Evolutionary conservation across 306 rosid species (phyloP), one percentile per base, ranked within the genome.

Genomic region (Sicyos edulis): DNA sequence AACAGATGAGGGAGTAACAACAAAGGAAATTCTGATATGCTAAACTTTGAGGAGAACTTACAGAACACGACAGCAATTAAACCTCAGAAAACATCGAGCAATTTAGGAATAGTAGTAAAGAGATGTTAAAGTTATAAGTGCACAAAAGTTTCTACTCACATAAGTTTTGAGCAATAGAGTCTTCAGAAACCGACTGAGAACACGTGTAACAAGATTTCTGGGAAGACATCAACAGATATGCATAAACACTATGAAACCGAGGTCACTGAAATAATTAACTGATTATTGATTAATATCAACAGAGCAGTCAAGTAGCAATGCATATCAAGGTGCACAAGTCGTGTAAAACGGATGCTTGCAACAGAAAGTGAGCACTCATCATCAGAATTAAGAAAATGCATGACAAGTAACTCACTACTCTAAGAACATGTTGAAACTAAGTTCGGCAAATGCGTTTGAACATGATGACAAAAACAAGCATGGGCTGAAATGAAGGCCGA

Each of bases 181-280:
- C 96, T 81, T 89, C 99, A 11, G 92, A 76, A 63, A 85, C 72
- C 34, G 96, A 81, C 67, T 85, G 95, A 80, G 95, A 89, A 84
- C 99, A 95, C 21, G 88, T 75, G 80, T 69, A 89, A 84, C 99
- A 95, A 69, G 86, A 83, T 88, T 89, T 95, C 99, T 95, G 97
- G 75, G 76, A 79, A 78, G n/a, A 62, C 70, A 79, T 19, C 57
- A 73, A 54, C 22, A 71, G 50, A 81, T 21, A 64, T 21, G 22
- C 7, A 66, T 44, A 53, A 60, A 54, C 51, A 26, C 42, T 19
- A 26, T 72, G 17, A 42, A 17, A 78, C 54, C 21, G 21, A 50
- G 73, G 65, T 26, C 69, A 45, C 19, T 32, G 19, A 62, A 63
- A 53, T 74, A 20, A 64, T 49, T 32, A 24, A 44, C 45, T 10